Conservation (phyloP, 148 eudicot genomes). For the Bassia scoparia region DNA sequence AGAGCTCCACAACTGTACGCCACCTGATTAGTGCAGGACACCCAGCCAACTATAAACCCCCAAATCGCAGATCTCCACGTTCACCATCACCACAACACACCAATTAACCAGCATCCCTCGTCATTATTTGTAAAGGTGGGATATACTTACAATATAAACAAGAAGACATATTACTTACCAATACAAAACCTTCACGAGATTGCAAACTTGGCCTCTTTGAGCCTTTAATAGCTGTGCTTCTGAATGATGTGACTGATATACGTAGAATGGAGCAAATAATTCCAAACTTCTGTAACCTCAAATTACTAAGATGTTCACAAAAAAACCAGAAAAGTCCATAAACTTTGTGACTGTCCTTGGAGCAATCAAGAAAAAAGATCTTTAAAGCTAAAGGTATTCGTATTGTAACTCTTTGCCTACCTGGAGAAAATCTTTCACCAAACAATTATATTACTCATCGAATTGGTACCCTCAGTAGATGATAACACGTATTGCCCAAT, state of each 20-base stretch:
- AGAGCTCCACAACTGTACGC: background rate
- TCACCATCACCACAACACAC: background rate
- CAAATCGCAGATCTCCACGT: background rate
- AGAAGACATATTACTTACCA: conserved; percentile 39
- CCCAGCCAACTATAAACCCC: background rate
- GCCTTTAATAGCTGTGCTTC: conserved; percentile 28
- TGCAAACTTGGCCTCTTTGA: conserved; percentile 34
- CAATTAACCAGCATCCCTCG: background rate
- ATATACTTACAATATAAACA: too few relatives aligned
- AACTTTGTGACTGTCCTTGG: background rate
- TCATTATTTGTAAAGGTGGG: too few relatives aligned
- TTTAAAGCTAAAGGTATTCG: background rate
- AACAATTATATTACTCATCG: too few relatives aligned
- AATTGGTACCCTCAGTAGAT: too few relatives aligned
- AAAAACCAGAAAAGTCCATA: conserved; percentile 1
- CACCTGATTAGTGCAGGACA: background rate
- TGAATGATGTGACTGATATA: conserved; percentile 42
- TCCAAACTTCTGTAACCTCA: conserved; percentile 47
- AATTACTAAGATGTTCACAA: conserved; percentile 4
- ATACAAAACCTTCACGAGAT: conserved; percentile 49
- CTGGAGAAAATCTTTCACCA: too few relatives aligned
- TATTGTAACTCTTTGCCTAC: too few relatives aligned
- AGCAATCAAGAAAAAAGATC: background rate
- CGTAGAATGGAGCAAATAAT: conserved; percentile 53
- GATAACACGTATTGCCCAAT: too few relatives aligned